phyloP scores from a whole-genome alignment of 352 stramenopile species.

The Phytophthora litchii region DNA sequence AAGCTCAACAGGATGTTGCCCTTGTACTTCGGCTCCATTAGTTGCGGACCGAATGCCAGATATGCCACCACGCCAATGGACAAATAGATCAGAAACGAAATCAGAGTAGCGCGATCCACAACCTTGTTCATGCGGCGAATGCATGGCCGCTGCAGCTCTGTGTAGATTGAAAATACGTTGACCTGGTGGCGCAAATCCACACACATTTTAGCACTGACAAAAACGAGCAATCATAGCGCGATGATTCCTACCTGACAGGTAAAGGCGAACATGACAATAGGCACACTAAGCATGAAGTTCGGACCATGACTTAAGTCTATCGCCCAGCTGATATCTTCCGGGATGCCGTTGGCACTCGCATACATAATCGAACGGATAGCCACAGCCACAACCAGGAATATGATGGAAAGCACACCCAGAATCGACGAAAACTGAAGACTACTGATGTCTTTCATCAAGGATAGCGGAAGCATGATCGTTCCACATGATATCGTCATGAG shows the following conservation, averaged over 20 bases:
- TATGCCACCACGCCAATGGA: constrained; percentile 81
- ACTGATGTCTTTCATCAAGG: constrained; percentile 84
- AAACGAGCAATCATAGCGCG: background rate
- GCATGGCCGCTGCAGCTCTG: constrained; percentile 84
- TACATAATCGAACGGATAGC: constrained; percentile 82
- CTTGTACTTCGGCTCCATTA: constrained; percentile 75
- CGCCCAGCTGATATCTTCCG: constrained; percentile 71
- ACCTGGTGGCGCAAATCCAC: constrained; percentile 38
- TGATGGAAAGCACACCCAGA: constrained; percentile 82
- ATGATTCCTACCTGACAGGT: constrained; percentile 68
- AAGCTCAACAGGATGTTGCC: constrained; percentile 87
- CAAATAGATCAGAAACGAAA: constrained; percentile 81
- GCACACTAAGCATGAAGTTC: constrained; percentile 87
- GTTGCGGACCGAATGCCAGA: constrained; percentile 70
- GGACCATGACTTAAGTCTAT: constrained; percentile 72
- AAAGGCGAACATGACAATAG: constrained; percentile 91
- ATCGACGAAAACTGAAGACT: constrained; percentile 88
- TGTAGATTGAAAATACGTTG: constrained; percentile 91
- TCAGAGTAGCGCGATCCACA: constrained; percentile 76
- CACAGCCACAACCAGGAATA: constrained; percentile 85
- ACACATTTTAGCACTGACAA: constrained; percentile 12
- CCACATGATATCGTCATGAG: constrained; percentile 82
- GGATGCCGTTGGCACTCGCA: constrained; percentile 55
- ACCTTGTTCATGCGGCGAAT: constrained; percentile 91
- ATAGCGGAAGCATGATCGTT: constrained; percentile 84